Evolutionary conservation across 805 yeast species (phyloP).

Genomic region (Barnettozyma siamensis): DNA sequence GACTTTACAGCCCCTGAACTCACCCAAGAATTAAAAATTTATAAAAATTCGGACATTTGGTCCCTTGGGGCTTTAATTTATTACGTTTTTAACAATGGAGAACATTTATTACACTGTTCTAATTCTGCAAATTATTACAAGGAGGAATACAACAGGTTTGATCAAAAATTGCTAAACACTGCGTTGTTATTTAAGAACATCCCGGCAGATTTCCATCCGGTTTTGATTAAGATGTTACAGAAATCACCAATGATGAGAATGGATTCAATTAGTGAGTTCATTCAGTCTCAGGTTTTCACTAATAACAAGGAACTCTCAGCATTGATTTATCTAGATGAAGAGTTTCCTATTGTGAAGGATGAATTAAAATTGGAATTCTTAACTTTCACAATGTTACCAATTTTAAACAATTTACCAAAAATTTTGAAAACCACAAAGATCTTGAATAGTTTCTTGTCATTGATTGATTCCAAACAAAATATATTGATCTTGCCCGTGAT

Average conservation of each 20-base stretch:
- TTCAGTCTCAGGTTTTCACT: conserved; percentile 32
- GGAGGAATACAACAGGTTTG: conserved; percentile 45
- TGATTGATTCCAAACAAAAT: conserved; percentile 36
- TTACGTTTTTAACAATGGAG: conserved; percentile 51
- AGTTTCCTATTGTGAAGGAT: conserved; percentile 6
- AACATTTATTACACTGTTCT: conserved; percentile 43
- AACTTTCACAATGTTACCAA: conserved; percentile 7
- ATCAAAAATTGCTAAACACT: conserved; percentile 36
- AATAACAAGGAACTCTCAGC: conserved; percentile 5
- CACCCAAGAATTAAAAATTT: conserved; percentile 56
- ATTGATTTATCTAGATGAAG: conserved; percentile 12
- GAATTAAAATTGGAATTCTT: conserved; percentile 6
- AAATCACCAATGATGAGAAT: conserved; percentile 53
- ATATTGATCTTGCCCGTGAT: conserved; percentile 39
- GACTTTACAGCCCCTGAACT: conserved; percentile 85
- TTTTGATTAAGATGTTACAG: conserved; percentile 48
- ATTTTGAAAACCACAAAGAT: conserved; percentile 47
- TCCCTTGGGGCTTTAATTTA: conserved; percentile 75
- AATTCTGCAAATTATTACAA: conserved; percentile 58
- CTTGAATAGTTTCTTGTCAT: conserved; percentile 58
- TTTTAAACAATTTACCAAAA: conserved; percentile 5
- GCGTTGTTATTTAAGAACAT: conserved; percentile 46
- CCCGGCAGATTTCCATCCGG: conserved; percentile 46
- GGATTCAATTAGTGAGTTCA: conserved; percentile 52
- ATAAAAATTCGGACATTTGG: conserved; percentile 73